Evolutionary conservation across 2,329 filamentous ascomycete species (phyloP).

Genomic region (Gyromitra esculenta): DNA sequence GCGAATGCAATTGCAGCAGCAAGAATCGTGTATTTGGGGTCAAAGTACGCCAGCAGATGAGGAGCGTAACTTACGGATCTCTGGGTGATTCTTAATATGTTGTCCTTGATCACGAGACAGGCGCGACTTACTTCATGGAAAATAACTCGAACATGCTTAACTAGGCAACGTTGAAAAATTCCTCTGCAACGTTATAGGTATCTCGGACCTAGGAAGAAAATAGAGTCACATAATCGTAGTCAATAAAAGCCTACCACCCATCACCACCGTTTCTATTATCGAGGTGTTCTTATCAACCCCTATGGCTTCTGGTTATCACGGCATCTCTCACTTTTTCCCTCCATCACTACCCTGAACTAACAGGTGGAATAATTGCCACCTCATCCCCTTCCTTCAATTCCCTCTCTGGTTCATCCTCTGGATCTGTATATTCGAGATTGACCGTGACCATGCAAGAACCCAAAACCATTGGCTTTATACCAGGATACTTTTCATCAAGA

Average conservation of each 20-base stretch:
- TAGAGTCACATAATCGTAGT: background rate
- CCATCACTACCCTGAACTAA: slow-evolving; percentile 76
- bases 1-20: no score
- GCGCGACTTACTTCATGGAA: background rate
- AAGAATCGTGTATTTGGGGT: no score
- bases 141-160: background rate
- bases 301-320: background rate
- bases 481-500: slow-evolving; percentile 75
- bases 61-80: no score
- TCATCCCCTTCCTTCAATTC: slow-evolving; percentile 78
- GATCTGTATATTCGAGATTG: slow-evolving; percentile 82
- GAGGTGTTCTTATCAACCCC: background rate
- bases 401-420: slow-evolving; percentile 65
- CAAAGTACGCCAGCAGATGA: no score
- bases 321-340: background rate
- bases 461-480: slow-evolving; percentile 75
- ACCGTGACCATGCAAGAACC: slow-evolving; percentile 79
- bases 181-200: background rate
- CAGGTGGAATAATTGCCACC: slow-evolving; percentile 86
- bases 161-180: background rate
- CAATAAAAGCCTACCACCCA: background rate
- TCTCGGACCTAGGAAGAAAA: background rate
- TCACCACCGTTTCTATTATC: background rate
- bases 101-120: background rate
- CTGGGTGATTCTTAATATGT: background rate